phyloP scores from a whole-genome alignment of 2,329 filamentous ascomycete genomes.

The Claviceps humidiphila region DNA sequence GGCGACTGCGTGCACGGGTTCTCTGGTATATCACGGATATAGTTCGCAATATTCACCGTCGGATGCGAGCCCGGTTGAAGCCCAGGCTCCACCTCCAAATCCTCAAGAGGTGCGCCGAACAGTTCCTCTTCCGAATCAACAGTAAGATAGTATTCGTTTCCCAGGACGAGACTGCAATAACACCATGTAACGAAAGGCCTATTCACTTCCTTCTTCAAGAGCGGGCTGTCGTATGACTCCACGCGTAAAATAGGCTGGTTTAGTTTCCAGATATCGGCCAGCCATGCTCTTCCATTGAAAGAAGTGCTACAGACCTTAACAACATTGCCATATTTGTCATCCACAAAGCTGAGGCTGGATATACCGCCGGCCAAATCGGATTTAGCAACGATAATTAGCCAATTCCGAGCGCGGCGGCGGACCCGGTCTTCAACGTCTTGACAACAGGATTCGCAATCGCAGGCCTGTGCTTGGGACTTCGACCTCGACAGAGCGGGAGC shows the following conservation, averaged over 20 bases:
- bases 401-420: constrained; percentile 29
- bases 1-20: constrained; percentile 15
- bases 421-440: constrained; percentile 19
- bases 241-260: constrained; percentile 16
- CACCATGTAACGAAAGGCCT: constrained; percentile 20
- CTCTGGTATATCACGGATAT: constrained; percentile 15
- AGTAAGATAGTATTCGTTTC: constrained; percentile 27
- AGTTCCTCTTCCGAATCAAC: constrained; percentile 21
- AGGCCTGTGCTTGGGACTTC: not conserved
- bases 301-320: constrained; percentile 38
- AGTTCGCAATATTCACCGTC: constrained; percentile 15
- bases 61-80: constrained; percentile 4
- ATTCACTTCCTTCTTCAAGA: constrained; percentile 17
- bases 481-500: constrained; percentile 26
- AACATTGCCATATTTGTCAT: constrained; percentile 32
- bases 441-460: constrained; percentile 6
- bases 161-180: constrained; percentile 37
- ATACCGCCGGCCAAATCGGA: constrained; percentile 31
- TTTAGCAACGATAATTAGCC: constrained; percentile 35
- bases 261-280: constrained; percentile 38
- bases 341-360: constrained; percentile 38
- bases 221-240: constrained; percentile 4
- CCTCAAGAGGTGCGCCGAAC: constrained; percentile 14
- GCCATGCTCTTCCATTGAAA: constrained; percentile 33
- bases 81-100: not conserved